phyloP scores from a whole-genome alignment of 176 grass and related monocot genomes.

The Eremochloa ophiuroides region DNA sequence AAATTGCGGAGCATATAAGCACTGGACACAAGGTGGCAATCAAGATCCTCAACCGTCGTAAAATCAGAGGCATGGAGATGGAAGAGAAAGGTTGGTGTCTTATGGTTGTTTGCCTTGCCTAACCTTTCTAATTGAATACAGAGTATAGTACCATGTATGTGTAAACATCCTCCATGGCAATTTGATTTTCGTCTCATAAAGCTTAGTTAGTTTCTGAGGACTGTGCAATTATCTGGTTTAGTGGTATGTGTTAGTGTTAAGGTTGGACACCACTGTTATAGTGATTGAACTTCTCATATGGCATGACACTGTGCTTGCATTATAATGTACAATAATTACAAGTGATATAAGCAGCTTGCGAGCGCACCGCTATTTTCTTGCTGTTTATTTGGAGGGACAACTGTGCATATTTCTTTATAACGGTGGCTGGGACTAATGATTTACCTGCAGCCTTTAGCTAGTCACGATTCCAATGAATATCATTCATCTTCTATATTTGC shows the following conservation, averaged over 20 bases:
- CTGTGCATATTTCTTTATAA: not conserved
- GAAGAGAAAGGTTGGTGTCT: constrained; percentile 52
- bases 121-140: not conserved
- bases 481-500: not conserved
- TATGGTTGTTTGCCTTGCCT: not conserved
- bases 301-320: not conserved
- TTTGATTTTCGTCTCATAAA: not conserved
- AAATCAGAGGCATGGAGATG: constrained; percentile 61
- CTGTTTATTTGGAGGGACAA: not conserved
- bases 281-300: not conserved
- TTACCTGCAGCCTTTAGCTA: constrained; percentile 26
- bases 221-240: not conserved
- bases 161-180: not conserved
- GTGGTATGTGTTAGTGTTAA: not conserved
- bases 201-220: not conserved
- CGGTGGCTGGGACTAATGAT: not conserved
- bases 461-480: not conserved
- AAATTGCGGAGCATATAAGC: constrained; percentile 55
- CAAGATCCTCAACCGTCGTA: constrained; percentile 59
- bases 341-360: constrained; percentile 1
- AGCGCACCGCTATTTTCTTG: not conserved
- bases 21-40: constrained; percentile 58
- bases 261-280: not conserved
- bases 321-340: not conserved
- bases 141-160: not conserved